Conservation (phyloP, 179 eudicot species). For the Monotropa hypopitys region DNA sequence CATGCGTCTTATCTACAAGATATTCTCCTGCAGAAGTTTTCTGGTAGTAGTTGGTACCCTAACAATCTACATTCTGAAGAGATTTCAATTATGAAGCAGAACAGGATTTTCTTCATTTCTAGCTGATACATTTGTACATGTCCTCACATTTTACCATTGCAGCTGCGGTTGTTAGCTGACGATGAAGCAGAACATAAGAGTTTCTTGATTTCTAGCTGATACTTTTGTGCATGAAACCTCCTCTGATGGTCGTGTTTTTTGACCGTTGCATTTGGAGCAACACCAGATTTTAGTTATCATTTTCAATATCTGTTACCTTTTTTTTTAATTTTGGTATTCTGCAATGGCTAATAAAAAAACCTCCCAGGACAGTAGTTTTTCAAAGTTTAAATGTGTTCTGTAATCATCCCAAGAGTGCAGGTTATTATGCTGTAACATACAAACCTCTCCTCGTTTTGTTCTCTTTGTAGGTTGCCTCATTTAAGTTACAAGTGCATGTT, state of each 20-base stretch:
- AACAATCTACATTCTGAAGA: not conserved
- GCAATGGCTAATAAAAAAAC: not conserved
- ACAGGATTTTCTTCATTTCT: no score
- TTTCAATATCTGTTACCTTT: not conserved
- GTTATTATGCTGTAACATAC: not conserved
- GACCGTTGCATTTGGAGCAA: not conserved
- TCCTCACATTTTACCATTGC: not conserved
- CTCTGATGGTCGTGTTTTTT: not conserved
- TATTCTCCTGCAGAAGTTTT: not conserved
- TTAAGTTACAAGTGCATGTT: not conserved
- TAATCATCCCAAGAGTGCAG: not conserved
- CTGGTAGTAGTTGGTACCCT: not conserved
- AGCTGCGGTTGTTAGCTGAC: not conserved
- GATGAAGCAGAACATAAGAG: not conserved
- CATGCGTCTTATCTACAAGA: not conserved
- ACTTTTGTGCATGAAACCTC: not conserved
- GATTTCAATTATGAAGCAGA: not conserved
- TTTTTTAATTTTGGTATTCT: not conserved
- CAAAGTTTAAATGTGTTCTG: not conserved
- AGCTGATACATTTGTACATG: no score
- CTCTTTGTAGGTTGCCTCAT: not conserved
- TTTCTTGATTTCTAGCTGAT: not conserved
- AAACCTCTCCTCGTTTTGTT: not conserved
- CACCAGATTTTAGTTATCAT: not conserved
- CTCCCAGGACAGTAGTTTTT: not conserved